Evolutionary conservation across 345 rosid species (phyloP).

Genomic region (Bruguiera sexangula): DNA sequence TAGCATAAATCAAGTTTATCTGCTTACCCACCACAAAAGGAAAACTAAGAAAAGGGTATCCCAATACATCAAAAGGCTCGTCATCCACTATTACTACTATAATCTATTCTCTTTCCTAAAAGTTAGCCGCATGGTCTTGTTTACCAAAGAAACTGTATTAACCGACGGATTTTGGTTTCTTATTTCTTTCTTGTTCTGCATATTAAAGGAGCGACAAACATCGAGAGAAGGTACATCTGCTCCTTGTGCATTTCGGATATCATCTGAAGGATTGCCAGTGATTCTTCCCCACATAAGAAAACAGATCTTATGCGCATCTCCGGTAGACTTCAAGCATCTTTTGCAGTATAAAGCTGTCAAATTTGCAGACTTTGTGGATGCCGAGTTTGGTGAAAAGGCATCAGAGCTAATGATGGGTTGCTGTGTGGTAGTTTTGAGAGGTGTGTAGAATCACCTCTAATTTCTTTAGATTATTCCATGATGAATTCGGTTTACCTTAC

Average conservation of each 20-base stretch:
- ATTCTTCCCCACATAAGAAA: conserved; percentile 83
- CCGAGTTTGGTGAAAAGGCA: conserved; percentile 67
- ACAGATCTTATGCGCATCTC: conserved; percentile 66
- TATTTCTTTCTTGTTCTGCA: not conserved
- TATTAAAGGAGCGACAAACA: conserved; percentile 74
- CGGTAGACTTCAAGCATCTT: conserved; percentile 75
- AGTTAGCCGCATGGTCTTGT: not conserved
- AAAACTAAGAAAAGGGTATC: too few species aligned
- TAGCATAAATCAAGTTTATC: not conserved
- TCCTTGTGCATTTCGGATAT: conserved; percentile 81
- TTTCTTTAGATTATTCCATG: not conserved
- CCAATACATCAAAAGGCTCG: too few species aligned
- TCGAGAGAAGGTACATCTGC: conserved; percentile 67
- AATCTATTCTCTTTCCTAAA: not conserved
- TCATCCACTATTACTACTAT: too few species aligned
- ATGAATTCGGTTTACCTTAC: not conserved
- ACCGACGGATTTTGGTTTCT: not conserved
- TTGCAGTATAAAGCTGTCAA: conserved; percentile 74
- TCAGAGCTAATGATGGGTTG: conserved; percentile 73
- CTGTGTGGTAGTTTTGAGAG: conserved; percentile 66
- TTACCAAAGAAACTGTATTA: not conserved
- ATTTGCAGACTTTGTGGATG: conserved; percentile 57
- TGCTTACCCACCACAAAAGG: too few species aligned
- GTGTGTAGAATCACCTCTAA: conserved; percentile 33
- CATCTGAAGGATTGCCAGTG: conserved; percentile 88